These are phyloP conservation scores for Scedosporium minutisporum DNA, from an alignment of 2,329 filamentous ascomycete genomes.

Conservation along the genomic window DNA sequence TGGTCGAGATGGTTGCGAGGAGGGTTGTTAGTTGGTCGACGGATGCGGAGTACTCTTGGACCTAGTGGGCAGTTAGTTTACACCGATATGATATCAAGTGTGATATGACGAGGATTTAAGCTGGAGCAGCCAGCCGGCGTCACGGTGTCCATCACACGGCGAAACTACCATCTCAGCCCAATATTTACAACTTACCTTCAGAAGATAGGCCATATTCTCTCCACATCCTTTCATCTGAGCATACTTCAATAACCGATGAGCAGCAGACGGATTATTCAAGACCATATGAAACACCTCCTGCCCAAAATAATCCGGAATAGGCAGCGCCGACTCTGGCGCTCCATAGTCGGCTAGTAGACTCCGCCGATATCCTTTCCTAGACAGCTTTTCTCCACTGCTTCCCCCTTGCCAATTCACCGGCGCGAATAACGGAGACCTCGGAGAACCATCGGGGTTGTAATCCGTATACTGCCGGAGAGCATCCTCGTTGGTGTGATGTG, in stretches of 20 bases:
- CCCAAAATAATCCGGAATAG: conserved; percentile 37
- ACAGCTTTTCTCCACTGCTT: not conserved
- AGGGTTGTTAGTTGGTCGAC: conserved; percentile 33
- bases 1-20: conserved; percentile 28
- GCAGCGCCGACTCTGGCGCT: conserved; percentile 9
- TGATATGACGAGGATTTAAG: too few species aligned
- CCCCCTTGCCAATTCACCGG: conserved; percentile 3
- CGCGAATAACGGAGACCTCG: conserved; percentile 15
- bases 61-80: conserved; percentile 9
- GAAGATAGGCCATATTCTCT: conserved; percentile 41
- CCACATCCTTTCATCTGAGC: conserved; percentile 35
- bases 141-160: not conserved
- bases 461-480: conserved; percentile 36
- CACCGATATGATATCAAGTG: not conserved
- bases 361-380: conserved; percentile 7
- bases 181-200: conserved; percentile 27
- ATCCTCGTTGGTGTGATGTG: conserved; percentile 32
- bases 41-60: conserved; percentile 34
- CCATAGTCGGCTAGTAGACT: conserved; percentile 7
- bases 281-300: conserved; percentile 40
- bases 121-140: too few species aligned
- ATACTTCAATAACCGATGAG: conserved; percentile 37
- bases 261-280: conserved; percentile 36
- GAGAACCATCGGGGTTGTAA: conserved; percentile 30
- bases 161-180: conserved; percentile 1